Percentiles rank a stretch among this genome's conserved stretches.
Evolutionary conservation across 179 eudicot genomes (phyloP).

Genomic region (Carnegiea gigantea): DNA sequence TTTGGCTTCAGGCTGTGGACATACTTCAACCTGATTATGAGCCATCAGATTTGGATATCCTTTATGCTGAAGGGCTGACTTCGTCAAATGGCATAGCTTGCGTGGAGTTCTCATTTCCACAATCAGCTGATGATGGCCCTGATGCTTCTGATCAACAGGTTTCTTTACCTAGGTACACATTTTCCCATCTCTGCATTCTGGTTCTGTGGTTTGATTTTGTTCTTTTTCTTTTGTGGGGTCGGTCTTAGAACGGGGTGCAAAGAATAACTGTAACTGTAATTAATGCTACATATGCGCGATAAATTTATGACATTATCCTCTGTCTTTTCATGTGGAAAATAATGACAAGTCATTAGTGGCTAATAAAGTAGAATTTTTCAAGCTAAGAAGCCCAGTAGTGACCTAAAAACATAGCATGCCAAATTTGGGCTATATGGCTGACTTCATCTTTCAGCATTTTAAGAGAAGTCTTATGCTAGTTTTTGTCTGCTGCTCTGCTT

Average conservation of each 20-base stretch:
- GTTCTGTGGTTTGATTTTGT: background rate
- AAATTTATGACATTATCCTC: too few species aligned
- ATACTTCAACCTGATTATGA: conserved; percentile 75
- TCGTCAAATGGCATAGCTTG: conserved; percentile 92
- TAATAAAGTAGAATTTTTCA: background rate
- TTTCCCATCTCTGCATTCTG: background rate
- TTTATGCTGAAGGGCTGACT: conserved; percentile 90
- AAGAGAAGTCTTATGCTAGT: too few species aligned
- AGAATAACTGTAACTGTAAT: background rate
- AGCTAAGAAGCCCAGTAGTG: background rate
- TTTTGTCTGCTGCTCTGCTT: too few species aligned
- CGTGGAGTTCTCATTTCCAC: conserved; percentile 85
- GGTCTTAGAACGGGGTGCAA: background rate
- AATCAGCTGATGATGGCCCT: conserved; percentile 44
- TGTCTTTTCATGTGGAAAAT: background rate
- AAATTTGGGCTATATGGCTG: too few species aligned
- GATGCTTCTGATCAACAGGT: conserved; percentile 62
- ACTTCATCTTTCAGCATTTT: too few species aligned
- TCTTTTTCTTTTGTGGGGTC: background rate
- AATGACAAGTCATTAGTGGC: background rate
- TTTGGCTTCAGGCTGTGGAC: conserved; percentile 65
- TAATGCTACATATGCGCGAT: too few species aligned
- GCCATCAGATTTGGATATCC: conserved; percentile 84
- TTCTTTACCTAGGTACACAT: conserved; percentile 60
- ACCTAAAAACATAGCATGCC: too few species aligned